phyloP scores from a whole-genome alignment of 2,329 filamentous ascomycete genomes.

The Penicillium expansum region DNA sequence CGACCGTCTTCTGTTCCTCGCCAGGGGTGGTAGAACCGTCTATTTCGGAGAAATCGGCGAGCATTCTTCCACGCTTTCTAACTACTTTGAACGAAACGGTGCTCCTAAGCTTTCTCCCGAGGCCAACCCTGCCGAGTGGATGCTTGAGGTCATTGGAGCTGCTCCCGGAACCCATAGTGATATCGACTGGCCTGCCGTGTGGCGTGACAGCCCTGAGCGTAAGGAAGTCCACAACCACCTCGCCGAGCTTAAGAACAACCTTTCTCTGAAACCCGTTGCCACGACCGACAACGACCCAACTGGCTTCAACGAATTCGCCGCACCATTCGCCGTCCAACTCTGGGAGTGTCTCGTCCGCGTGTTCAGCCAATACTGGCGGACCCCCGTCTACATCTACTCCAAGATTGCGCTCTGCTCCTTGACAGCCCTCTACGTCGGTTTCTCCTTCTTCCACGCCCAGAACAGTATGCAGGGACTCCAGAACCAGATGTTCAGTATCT shows the following conservation, averaged over 20 bases:
- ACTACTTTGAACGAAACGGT: constrained; percentile 66
- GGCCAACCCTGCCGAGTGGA: constrained; percentile 74
- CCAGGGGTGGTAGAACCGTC: constrained; percentile 63
- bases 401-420: constrained; percentile 68
- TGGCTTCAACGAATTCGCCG: constrained; percentile 74
- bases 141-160: constrained; percentile 60
- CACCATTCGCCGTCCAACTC: constrained; percentile 68
- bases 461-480: constrained; percentile 77
- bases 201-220: constrained; percentile 60
- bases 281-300: constrained; percentile 46
- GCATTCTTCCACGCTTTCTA: constrained; percentile 56
- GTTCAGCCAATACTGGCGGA: constrained; percentile 91
- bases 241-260: constrained; percentile 49
- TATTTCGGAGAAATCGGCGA: constrained; percentile 68
- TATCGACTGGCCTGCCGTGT: constrained; percentile 64
- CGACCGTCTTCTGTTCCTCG: constrained; percentile 63
- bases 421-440: constrained; percentile 74
- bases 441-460: constrained; percentile 73
- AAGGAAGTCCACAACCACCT: constrained; percentile 55
- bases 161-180: constrained; percentile 63
- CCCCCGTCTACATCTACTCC: constrained; percentile 82
- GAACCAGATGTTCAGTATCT: constrained; percentile 88
- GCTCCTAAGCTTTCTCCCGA: constrained; percentile 57
- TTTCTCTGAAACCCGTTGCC: constrained; percentile 42
- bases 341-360: constrained; percentile 67